These are phyloP conservation scores for Xylaria scruposa DNA, from an alignment of 495 filamentous ascomycete genomes.

Conservation along the genomic window DNA sequence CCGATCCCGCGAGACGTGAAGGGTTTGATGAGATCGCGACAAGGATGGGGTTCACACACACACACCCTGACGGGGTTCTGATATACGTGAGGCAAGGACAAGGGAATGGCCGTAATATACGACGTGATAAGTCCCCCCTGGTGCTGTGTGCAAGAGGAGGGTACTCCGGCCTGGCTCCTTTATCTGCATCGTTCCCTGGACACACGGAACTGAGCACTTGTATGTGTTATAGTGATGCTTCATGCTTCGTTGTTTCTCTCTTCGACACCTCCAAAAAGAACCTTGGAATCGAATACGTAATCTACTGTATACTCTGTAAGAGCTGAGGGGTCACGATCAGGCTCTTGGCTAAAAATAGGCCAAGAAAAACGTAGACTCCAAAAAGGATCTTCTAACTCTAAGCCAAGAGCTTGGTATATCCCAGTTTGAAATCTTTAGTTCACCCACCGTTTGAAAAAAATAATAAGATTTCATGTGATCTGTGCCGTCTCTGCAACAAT, in stretches of 20 bases:
- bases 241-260: too few relatives aligned
- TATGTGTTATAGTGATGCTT: background rate
- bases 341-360: constrained; percentile 12
- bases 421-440: background rate
- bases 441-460: background rate
- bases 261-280: background rate
- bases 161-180: background rate
- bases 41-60: background rate
- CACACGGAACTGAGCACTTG: background rate
- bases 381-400: background rate
- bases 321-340: constrained; percentile 8
- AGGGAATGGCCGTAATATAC: background rate
- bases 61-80: background rate
- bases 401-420: background rate
- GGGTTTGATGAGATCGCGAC: constrained; percentile 11
- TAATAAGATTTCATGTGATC: background rate
- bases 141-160: background rate
- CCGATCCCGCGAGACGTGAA: background rate
- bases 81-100: constrained; percentile 16
- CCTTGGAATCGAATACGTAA: constrained; percentile 3
- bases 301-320: background rate
- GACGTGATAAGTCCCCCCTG: constrained; percentile 17
- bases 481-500: background rate
- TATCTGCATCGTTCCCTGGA: background rate
- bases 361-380: background rate